Percentiles rank a stretch among this genome's conserved stretches.
Conservation (phyloP, 2,329 filamentous ascomycete genomes). For the Nannizzia gypsea region DNA sequence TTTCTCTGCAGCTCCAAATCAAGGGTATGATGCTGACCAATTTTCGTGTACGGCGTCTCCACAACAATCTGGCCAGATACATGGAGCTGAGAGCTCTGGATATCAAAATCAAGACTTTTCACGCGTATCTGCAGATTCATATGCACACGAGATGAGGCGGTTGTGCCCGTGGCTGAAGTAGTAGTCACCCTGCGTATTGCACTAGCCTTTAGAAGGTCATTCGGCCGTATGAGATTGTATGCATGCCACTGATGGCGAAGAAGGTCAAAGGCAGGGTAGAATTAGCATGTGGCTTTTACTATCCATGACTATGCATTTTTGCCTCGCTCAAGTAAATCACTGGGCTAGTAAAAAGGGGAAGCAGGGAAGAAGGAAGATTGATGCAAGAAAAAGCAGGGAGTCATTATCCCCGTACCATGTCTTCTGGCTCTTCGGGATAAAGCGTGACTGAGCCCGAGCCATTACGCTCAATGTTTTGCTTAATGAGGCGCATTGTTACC, state of each 20-base stretch:
- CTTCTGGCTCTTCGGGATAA: constrained; percentile 60
- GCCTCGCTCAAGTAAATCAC: not conserved
- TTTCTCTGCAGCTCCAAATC: constrained; percentile 80
- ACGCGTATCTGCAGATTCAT: constrained; percentile 54
- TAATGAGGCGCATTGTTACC: constrained; percentile 51
- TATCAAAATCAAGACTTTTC: constrained; percentile 56
- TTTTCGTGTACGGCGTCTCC: constrained; percentile 55
- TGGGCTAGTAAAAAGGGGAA: not conserved
- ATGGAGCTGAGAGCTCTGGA: constrained; percentile 55
- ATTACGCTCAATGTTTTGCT: constrained; percentile 54
- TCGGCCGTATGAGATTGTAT: constrained; percentile 58
- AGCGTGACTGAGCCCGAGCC: constrained; percentile 55
- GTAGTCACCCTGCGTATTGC: constrained; percentile 57
- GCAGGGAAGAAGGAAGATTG: not conserved
- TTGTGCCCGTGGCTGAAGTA: constrained; percentile 46
- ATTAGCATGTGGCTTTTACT: not conserved
- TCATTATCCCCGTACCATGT: constrained; percentile 46
- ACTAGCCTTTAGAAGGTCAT: constrained; percentile 52
- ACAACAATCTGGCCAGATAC: constrained; percentile 54
- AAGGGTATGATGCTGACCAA: constrained; percentile 58
- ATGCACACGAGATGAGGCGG: constrained; percentile 52
- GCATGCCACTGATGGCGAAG: constrained; percentile 50
- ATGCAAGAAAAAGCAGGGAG: not conserved
- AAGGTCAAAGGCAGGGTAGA: not conserved
- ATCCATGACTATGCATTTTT: not conserved